phyloP scores from a whole-genome alignment of 768 basidiomycete genomes.

The Galerina marginata region DNA sequence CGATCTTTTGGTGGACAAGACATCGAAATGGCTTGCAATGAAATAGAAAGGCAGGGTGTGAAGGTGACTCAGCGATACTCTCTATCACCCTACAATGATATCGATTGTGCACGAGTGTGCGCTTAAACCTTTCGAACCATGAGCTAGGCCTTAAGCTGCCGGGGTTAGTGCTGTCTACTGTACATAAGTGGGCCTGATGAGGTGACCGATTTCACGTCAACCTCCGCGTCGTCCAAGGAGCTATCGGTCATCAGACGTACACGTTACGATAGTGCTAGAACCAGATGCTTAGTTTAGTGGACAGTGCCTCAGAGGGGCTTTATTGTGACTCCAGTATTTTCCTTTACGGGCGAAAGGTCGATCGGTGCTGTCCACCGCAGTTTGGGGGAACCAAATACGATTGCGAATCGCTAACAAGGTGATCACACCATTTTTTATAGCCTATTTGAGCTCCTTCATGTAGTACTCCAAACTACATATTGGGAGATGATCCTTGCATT shows the following conservation, averaged over 20 bases:
- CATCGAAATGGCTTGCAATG: not conserved
- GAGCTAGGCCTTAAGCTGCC: not conserved
- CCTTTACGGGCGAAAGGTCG: too few relatives aligned
- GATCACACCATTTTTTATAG: not conserved
- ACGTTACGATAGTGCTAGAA: conserved; percentile 9
- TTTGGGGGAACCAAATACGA: not conserved
- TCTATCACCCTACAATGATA: not conserved
- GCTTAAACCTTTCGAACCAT: not conserved
- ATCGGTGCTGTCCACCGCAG: too few relatives aligned
- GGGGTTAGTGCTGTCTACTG: too few relatives aligned
- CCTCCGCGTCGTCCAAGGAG: conserved; percentile 26
- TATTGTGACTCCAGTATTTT: too few relatives aligned
- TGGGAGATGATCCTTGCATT: not conserved
- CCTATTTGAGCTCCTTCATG: too few relatives aligned
- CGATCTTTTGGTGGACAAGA: too few relatives aligned
- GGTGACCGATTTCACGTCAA: not conserved
- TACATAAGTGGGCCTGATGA: not conserved
- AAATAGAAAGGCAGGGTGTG: not conserved
- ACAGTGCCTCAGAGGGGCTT: not conserved
- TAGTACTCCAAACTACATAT: too few relatives aligned
- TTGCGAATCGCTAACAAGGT: not conserved
- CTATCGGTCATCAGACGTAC: conserved; percentile 23
- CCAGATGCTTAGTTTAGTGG: not conserved
- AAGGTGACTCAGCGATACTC: not conserved
- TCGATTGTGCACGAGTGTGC: not conserved